A percentile compares a stretch with the other conserved stretches of the same genome.
Evolutionary conservation across 805 yeast species (phyloP).

Genomic region (Candida rishiriensis): DNA sequence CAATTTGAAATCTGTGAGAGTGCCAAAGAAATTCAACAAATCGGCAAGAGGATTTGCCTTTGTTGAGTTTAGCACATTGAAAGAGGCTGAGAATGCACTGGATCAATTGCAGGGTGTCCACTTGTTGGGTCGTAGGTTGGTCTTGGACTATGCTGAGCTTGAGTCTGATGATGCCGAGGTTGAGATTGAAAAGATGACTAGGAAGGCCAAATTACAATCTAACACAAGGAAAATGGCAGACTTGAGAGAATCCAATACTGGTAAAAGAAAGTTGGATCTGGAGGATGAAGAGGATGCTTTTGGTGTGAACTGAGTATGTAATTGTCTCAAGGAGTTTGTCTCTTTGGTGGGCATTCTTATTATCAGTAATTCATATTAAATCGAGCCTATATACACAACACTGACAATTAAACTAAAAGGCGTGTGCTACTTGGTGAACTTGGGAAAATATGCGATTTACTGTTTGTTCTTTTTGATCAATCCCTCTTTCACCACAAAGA

Average conservation of each 20-base stretch:
- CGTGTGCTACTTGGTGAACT: too few species aligned
- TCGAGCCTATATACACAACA: neutral
- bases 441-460: slow-evolving; percentile 1
- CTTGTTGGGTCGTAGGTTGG: slow-evolving; percentile 90
- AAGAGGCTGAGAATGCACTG: slow-evolving; percentile 95
- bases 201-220: slow-evolving; percentile 76
- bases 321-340: neutral
- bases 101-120: slow-evolving; percentile 92
- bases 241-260: slow-evolving; percentile 53
- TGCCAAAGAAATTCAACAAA: slow-evolving; percentile 93
- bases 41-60: slow-evolving; percentile 97
- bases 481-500: slow-evolving; percentile 44
- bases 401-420: neutral
- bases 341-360: neutral
- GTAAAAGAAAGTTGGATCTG: slow-evolving; percentile 66
- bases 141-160: slow-evolving; percentile 85
- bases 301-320: slow-evolving; percentile 8
- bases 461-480: slow-evolving; percentile 34
- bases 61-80: slow-evolving; percentile 80
- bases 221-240: slow-evolving; percentile 73
- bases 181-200: slow-evolving; percentile 87
- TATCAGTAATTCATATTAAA: neutral
- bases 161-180: slow-evolving; percentile 83
- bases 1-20: slow-evolving; percentile 87
- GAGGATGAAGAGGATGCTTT: slow-evolving; percentile 51